phyloP scores from a whole-genome alignment of 495 filamentous ascomycete genomes.

The Mycothermus thermophilus region DNA sequence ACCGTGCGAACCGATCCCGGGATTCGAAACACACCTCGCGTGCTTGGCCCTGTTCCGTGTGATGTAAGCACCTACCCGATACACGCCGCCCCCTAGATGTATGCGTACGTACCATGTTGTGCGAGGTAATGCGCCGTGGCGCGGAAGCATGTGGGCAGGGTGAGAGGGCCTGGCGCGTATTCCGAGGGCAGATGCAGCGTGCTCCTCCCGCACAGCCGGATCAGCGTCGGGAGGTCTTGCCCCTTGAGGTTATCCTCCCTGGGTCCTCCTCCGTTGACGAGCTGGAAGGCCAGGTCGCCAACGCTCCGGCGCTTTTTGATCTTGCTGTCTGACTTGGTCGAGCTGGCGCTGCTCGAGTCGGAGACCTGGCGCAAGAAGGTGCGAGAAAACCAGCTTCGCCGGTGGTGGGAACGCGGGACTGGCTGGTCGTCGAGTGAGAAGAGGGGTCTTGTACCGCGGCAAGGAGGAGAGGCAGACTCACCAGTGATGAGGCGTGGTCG shows the following conservation, averaged over 20 bases:
- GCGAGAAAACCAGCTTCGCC: conserved; percentile 22
- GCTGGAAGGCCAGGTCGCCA: conserved; percentile 37
- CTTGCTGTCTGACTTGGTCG: conserved; percentile 17
- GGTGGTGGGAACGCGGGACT: conserved; percentile 5
- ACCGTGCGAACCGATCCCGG: conserved; percentile 42
- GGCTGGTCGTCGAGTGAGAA: conserved; percentile 2
- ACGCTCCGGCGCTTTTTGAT: conserved; percentile 32
- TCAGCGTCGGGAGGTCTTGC: conserved; percentile 47
- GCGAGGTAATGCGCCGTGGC: conserved; percentile 53
- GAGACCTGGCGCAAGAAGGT: conserved; percentile 19
- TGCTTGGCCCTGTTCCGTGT: conserved; percentile 25
- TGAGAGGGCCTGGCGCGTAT: conserved; percentile 48
- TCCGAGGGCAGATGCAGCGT: conserved; percentile 51
- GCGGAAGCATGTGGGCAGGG: conserved; percentile 62
- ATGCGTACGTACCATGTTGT: conserved; percentile 42
- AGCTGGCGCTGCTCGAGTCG: conserved; percentile 14
- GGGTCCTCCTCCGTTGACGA: conserved; percentile 24
- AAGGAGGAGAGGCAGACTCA: too few species aligned
- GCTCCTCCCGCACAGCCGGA: conserved; percentile 61
- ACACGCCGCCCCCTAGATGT: not conserved
- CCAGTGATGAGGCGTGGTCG: not conserved
- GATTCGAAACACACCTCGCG: conserved; percentile 51
- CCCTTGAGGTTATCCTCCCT: conserved; percentile 46
- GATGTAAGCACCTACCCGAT: conserved; percentile 10
- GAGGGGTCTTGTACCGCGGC: too few species aligned